Conservation (phyloP, 2,329 filamentous ascomycete genomes). For the Rhinocladiella similis region DNA sequence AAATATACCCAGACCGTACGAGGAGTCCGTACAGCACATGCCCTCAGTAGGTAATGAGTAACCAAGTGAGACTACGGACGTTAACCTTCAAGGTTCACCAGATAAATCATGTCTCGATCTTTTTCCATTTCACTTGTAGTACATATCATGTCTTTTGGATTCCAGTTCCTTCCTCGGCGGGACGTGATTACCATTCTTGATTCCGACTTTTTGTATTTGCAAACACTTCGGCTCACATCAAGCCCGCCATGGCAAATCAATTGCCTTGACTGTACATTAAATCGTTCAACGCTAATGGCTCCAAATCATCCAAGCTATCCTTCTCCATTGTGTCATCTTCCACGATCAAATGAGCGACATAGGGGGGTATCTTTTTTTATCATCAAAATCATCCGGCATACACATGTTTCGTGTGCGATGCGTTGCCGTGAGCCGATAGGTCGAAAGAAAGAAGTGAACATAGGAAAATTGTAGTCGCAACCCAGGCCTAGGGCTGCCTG, state of each 20-base stretch:
- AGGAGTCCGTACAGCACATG: too few species aligned
- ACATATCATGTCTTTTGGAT: constrained; percentile 1
- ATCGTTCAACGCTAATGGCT: background rate
- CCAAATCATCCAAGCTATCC: constrained; percentile 1
- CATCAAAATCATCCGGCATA: constrained; percentile 15
- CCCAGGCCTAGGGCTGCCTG: background rate
- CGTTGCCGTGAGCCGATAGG: background rate
- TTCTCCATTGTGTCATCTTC: constrained; percentile 1
- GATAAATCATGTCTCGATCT: background rate
- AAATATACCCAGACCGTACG: too few species aligned
- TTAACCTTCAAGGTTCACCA: background rate
- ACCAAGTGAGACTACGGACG: background rate
- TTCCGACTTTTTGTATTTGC: constrained; percentile 9
- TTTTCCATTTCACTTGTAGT: constrained; percentile 1
- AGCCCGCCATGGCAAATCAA: constrained; percentile 13
- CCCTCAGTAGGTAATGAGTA: background rate
- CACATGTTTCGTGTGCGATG: constrained; percentile 2
- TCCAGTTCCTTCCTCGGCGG: background rate
- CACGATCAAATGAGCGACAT: constrained; percentile 17
- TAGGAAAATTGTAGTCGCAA: constrained; percentile 8
- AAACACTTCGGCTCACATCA: constrained; percentile 6
- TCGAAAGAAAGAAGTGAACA: constrained; percentile 12
- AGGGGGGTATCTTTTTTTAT: constrained; percentile 14
- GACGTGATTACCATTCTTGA: constrained; percentile 1
- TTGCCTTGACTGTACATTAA: constrained; percentile 15